Evolutionary conservation across 2,329 filamentous ascomycete genomes (phyloP).

Genomic region (Lecanoromycetidae sp.): DNA sequence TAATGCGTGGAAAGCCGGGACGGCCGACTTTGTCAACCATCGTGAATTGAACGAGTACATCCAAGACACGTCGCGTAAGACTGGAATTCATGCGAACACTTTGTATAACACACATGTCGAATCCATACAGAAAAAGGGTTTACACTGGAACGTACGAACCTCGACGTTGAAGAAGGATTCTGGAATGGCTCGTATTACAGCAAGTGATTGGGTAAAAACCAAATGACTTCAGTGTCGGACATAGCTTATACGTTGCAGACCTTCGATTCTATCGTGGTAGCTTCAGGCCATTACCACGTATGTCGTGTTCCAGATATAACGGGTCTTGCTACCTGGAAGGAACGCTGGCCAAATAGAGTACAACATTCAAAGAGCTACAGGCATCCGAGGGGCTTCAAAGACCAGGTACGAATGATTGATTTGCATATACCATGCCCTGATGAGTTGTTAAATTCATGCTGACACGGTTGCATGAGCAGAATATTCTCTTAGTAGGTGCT

Average conservation of each 20-base stretch:
- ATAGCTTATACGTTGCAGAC: slow-evolving; percentile 20
- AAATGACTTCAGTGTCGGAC: too few species aligned
- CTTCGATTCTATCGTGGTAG: slow-evolving; percentile 43
- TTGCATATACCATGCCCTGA: background rate
- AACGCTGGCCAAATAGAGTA: slow-evolving; percentile 33
- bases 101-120: background rate
- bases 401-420: slow-evolving; percentile 37
- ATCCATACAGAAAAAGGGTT: background rate
- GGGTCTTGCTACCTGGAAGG: slow-evolving; percentile 37
- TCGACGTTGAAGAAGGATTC: background rate
- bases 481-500: slow-evolving; percentile 44
- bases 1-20: slow-evolving; percentile 46
- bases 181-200: background rate
- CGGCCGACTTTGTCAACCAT: slow-evolving; percentile 48
- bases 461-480: slow-evolving; percentile 29
- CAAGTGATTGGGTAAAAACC: background rate
- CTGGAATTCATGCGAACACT: slow-evolving; percentile 40
- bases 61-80: slow-evolving; percentile 41
- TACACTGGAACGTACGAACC: background rate
- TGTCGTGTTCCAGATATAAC: slow-evolving; percentile 38
- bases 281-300: slow-evolving; percentile 44
- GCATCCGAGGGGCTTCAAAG: slow-evolving; percentile 35
- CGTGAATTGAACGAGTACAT: slow-evolving; percentile 47
- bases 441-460: slow-evolving; percentile 21
- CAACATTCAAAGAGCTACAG: slow-evolving; percentile 43